These are phyloP conservation scores for Pseudovirgaria hyperparasitica DNA, from an alignment of 2,329 filamentous ascomycete species.

Conservation along the genomic window DNA sequence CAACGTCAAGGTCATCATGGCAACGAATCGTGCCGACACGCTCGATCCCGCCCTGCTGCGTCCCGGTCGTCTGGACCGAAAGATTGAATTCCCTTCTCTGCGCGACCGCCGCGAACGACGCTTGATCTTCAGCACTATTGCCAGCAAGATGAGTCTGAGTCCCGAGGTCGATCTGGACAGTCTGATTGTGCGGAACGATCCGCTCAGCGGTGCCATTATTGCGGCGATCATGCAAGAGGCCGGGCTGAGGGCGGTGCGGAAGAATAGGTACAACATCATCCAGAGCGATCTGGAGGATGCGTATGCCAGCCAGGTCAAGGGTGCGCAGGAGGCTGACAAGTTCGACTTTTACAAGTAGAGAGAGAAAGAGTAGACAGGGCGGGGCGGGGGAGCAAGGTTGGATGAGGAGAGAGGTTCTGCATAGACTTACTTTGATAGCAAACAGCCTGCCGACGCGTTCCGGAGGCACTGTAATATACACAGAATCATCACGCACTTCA, in stretches of 20 bases:
- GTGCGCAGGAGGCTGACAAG: constrained; percentile 53
- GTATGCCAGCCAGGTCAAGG: constrained; percentile 95
- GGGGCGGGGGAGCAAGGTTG: not conserved
- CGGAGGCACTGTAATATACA: no score
- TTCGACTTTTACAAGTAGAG: constrained; percentile 54
- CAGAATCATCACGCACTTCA: no score
- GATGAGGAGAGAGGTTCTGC: not conserved
- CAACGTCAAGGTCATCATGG: constrained; percentile 99
- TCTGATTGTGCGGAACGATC: constrained; percentile 92
- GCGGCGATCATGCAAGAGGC: constrained; percentile 99
- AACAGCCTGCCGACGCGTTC: no score
- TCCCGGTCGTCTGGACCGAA: constrained; percentile 88
- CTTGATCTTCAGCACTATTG: constrained; percentile 95
- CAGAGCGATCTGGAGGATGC: constrained; percentile 94
- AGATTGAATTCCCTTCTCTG: constrained; percentile 97
- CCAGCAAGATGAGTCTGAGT: constrained; percentile 89
- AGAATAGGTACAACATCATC: constrained; percentile 99
- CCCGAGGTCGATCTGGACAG: constrained; percentile 95
- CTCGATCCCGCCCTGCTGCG: constrained; percentile 89
- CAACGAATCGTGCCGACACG: constrained; percentile 95
- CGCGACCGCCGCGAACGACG: constrained; percentile 88
- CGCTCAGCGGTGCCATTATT: constrained; percentile 87
- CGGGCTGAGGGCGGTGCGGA: constrained; percentile 81
- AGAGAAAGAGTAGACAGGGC: constrained; percentile 1
- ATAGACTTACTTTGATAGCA: no score